Evolutionary conservation across 1,139 yeast species (phyloP), one percentile per base, ranked within the genome.

Genomic region (Yamadazyma friedrichii): DNA sequence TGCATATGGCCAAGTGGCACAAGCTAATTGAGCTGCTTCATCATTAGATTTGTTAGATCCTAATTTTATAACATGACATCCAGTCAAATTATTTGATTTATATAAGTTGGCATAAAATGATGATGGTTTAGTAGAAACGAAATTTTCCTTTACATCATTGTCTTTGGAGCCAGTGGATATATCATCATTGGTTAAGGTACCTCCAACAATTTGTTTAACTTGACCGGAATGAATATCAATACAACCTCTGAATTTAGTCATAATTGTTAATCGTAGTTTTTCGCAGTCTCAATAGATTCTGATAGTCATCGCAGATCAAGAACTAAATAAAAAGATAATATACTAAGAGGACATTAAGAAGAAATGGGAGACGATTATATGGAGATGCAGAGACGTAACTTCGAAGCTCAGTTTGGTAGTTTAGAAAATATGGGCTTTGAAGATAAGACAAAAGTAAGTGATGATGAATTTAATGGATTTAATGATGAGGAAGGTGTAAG

Each of bases 151-250:
- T 1, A 31, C 27, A 5, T 20, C 20, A 3, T 13, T 8, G 6
- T 20, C 13, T 1, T 41, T 40, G 11, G 84, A 72, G 2, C 62
- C 50, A 8, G 24, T 20, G 5, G 24, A 6, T 20, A 20, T 20
- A 43, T 78, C 81, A 47, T 81, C 83, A 10, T 74, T 71, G 0
- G 74, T 69, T 17, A 94, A 70, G 0, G 97, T 86, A 0, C 96
- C 96, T 3, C 98, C 98, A 0, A 94, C 98, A 40, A 93, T 93
- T 61, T 93, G 98, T 58, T 93, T 94, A 48, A 93, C 98, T 51
- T 87, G 84, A 2, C 98, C 98, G 4, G 85, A 78, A 60, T 93
- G 98, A 47, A 93, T 82, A 61, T 93, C 98, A 33, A 93, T 93
- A 55, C 98, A 93, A 1, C 98, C 98, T 57, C 93, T 79, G 64